Evolutionary conservation across 208 protist species (phyloP).

Genomic region (Herpetomonas tarakana): DNA sequence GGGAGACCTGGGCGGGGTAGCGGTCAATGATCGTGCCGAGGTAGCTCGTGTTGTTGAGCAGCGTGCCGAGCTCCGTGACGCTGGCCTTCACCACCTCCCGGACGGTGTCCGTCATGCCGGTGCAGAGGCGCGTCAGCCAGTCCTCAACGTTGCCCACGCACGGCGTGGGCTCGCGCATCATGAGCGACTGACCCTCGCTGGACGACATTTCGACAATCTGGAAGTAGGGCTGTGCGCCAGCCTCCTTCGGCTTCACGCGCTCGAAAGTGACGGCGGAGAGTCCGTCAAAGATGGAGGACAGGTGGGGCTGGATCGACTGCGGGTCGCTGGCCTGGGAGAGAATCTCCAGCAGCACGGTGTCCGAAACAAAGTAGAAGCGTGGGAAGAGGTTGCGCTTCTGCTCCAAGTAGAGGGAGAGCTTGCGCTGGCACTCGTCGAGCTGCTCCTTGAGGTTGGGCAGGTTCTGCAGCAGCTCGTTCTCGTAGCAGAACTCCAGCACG

Average conservation of each 20-base stretch:
- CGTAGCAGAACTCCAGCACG: conserved; percentile 95
- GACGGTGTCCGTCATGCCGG: conserved; percentile 91
- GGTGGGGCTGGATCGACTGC: conserved; percentile 92
- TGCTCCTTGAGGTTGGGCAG: conserved; percentile 95
- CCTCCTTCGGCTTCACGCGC: conserved; percentile 89
- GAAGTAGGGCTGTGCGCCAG: conserved; percentile 85
- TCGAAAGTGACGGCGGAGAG: conserved; percentile 91
- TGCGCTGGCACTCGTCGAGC: conserved; percentile 97
- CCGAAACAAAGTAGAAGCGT: conserved; percentile 99
- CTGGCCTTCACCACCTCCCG: conserved; percentile 87
- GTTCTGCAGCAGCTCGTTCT: conserved; percentile 94
- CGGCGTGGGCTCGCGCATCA: conserved; percentile 85
- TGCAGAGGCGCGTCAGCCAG: conserved; percentile 92
- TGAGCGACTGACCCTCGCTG: conserved; percentile 86
- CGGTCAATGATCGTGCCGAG: conserved; percentile 91
- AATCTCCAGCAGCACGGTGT: conserved; percentile 97
- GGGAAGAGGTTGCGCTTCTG: conserved; percentile 97
- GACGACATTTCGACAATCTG: conserved; percentile 92
- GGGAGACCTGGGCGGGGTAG: conserved; percentile 94
- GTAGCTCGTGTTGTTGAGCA: conserved; percentile 83
- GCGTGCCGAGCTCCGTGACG: conserved; percentile 82
- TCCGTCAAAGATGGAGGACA: conserved; percentile 94
- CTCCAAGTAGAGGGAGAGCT: conserved; percentile 97
- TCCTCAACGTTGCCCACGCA: conserved; percentile 94
- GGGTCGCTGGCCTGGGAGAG: conserved; percentile 95